A percentile compares a stretch with the other conserved stretches of the same genome.
Conservation (phyloP, 2,329 filamentous ascomycete species). For the Microdochium trichocladiopsis region DNA sequence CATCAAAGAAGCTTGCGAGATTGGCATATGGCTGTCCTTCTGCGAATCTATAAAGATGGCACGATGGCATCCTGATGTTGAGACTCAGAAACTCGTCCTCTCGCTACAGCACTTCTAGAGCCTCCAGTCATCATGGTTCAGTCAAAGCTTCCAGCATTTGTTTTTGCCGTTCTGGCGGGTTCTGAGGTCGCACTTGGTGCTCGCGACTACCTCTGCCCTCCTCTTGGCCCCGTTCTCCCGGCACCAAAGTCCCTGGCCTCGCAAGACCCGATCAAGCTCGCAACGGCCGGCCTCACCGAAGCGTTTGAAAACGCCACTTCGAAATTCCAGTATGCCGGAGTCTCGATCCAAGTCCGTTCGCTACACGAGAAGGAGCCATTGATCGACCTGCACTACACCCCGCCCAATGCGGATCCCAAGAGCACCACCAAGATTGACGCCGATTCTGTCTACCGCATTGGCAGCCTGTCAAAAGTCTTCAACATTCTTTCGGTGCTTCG, state of each 20-base stretch:
- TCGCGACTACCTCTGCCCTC: constrained; percentile 29
- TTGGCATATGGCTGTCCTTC: no score
- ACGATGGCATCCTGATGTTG: no score
- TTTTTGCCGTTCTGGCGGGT: constrained; percentile 6
- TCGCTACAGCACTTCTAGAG: no score
- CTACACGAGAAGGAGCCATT: constrained; percentile 29
- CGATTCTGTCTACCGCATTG: constrained; percentile 27
- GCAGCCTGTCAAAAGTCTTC: constrained; percentile 28
- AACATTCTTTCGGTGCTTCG: constrained; percentile 13
- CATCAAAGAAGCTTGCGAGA: no score
- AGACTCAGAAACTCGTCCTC: no score
- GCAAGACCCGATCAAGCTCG: constrained; percentile 19
- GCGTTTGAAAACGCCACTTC: constrained; percentile 18
- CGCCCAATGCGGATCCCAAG: constrained; percentile 17
- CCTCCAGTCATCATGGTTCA: constrained; percentile 3
- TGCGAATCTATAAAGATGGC: no score
- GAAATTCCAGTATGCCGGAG: constrained; percentile 21
- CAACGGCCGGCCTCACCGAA: constrained; percentile 12
- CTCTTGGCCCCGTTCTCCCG: constrained; percentile 32
- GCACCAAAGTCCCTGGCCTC: constrained; percentile 23
- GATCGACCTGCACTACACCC: constrained; percentile 33
- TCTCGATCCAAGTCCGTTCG: constrained; percentile 32
- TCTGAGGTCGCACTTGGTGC: constrained; percentile 11
- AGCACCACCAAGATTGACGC: constrained; percentile 17
- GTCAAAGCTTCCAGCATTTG: background rate